Evolutionary conservation across 2,329 filamentous ascomycete species (phyloP).

Genomic region (Phyllachora maydis): DNA sequence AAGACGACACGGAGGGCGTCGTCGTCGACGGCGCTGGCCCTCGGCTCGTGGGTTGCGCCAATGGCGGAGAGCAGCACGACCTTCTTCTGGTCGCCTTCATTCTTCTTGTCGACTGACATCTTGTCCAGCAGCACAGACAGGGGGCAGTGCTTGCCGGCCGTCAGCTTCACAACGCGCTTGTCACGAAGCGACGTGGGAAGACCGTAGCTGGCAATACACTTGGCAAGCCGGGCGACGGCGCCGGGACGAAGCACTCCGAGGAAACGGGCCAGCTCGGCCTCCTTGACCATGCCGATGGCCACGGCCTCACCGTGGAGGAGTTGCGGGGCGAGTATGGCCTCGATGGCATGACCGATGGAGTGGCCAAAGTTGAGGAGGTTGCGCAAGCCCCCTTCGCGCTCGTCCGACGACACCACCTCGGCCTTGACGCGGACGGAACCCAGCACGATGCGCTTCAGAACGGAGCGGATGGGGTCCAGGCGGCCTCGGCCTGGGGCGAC

Average conservation of each 20-base stretch:
- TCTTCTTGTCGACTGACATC: slow-evolving; percentile 99
- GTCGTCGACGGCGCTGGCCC: slow-evolving; percentile 79
- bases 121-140: slow-evolving; percentile 73
- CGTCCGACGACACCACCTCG: slow-evolving; percentile 81
- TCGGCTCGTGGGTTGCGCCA: slow-evolving; percentile 69
- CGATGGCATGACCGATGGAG: slow-evolving; percentile 91
- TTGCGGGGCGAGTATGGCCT: slow-evolving; percentile 88
- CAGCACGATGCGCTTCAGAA: slow-evolving; percentile 61
- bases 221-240: slow-evolving; percentile 73
- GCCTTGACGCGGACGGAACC: slow-evolving; percentile 90
- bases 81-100: slow-evolving; percentile 87
- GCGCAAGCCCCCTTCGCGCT: slow-evolving; percentile 79
- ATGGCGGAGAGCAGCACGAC: slow-evolving; percentile 83
- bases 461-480: slow-evolving; percentile 48
- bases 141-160: slow-evolving; percentile 70
- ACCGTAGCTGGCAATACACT: slow-evolving; percentile 88
- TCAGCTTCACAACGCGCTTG: slow-evolving; percentile 60
- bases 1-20: slow-evolving; percentile 64
- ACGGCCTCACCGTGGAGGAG: slow-evolving; percentile 91
- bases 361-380: slow-evolving; percentile 96
- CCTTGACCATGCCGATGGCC: slow-evolving; percentile 95
- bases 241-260: slow-evolving; percentile 69
- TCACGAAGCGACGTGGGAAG: slow-evolving; percentile 73
- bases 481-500: no score
- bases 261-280: slow-evolving; percentile 81